Percentiles rank a stretch among this genome's conserved stretches.
Conservation (phyloP, 2,329 filamentous ascomycete genomes). For the Microsporum audouinii region DNA sequence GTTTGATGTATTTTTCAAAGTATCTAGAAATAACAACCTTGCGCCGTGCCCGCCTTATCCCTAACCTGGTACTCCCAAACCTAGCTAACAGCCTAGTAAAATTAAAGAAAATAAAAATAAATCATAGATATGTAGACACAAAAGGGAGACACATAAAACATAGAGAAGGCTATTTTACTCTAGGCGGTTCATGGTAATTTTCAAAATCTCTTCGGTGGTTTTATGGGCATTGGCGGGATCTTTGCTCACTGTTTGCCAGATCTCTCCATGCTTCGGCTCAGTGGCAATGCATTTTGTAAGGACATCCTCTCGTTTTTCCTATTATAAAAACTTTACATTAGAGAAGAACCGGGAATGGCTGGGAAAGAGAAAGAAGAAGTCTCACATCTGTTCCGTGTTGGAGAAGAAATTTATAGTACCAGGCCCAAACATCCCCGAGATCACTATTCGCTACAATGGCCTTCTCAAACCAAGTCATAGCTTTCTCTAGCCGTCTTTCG, state of each 20-base stretch:
- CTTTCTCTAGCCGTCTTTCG: constrained; percentile 84
- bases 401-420: constrained; percentile 87
- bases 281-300: constrained; percentile 66
- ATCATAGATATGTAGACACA: too few species aligned
- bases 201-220: constrained; percentile 68
- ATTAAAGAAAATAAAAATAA: background rate
- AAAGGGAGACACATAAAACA: background rate
- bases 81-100: background rate
- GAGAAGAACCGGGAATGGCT: background rate
- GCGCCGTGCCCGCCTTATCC: background rate
- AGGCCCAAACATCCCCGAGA: constrained; percentile 87
- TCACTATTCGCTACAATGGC: constrained; percentile 80
- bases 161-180: background rate
- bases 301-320: constrained; percentile 79
- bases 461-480: constrained; percentile 95
- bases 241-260: constrained; percentile 80
- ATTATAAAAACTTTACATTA: constrained; percentile 1
- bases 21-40: background rate
- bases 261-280: constrained; percentile 84
- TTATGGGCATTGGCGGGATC: constrained; percentile 68
- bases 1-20: background rate
- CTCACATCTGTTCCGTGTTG: constrained; percentile 75
- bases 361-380: constrained; percentile 10
- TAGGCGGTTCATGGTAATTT: constrained; percentile 46
- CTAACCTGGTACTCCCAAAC: background rate